Conservation (phyloP, 495 filamentous ascomycete genomes). For the Staphylotrichum tortipilum region DNA sequence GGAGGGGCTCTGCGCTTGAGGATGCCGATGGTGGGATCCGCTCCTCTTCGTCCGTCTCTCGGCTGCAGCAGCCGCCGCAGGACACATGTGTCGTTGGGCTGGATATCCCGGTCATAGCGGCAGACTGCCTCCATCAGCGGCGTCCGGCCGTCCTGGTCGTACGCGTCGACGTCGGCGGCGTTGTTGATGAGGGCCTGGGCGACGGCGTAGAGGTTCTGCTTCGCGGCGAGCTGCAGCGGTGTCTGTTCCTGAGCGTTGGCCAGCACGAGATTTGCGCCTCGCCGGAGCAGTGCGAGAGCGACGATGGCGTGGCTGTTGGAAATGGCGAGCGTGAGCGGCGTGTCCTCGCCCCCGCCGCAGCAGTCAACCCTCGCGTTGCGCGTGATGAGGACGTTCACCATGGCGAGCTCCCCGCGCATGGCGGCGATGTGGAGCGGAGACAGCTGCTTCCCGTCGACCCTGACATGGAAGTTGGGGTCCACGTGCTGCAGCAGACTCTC, state of each 20-base stretch:
- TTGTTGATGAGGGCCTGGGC: slow-evolving; percentile 6
- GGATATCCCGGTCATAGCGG: slow-evolving; percentile 5
- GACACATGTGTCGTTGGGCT: slow-evolving; percentile 2
- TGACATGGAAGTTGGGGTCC: slow-evolving; percentile 7
- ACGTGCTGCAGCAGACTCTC: not conserved
- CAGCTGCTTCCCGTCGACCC: not conserved
- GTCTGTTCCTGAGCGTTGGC: not conserved
- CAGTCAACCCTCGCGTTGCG: slow-evolving; percentile 5
- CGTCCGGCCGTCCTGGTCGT: not conserved
- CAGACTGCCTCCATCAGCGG: slow-evolving; percentile 7
- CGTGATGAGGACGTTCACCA: slow-evolving; percentile 6
- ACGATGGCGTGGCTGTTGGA: not conserved
- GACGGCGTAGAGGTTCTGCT: slow-evolving; percentile 1
- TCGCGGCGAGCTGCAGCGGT: slow-evolving; percentile 6
- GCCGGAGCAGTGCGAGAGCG: not conserved
- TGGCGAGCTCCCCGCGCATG: not conserved
- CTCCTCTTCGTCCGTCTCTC: not conserved
- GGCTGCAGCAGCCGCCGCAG: slow-evolving; percentile 2
- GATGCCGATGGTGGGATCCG: too few relatives aligned
- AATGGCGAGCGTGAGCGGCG: slow-evolving; percentile 7
- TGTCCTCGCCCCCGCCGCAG: not conserved
- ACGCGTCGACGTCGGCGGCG: slow-evolving; percentile 1
- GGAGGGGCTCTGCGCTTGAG: too few relatives aligned
- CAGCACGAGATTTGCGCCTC: too few relatives aligned
- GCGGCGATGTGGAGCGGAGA: slow-evolving; percentile 8